Conservation (phyloP, 192 early-diverging fungal species). For the Phlyctochytrium arcticum region DNA sequence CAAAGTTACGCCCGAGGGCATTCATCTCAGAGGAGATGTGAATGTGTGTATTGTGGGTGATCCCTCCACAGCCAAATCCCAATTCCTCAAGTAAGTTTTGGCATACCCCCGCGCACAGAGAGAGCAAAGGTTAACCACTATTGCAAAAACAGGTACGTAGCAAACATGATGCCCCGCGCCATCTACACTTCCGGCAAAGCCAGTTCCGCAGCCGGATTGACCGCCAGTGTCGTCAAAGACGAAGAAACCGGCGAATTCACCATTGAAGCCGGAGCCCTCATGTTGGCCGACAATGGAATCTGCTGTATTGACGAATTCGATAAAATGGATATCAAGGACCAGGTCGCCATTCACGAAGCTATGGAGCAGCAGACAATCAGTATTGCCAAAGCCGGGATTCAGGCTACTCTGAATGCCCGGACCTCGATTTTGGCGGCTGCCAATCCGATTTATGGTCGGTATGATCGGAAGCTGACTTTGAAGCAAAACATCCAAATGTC, state of each 20-base stretch:
- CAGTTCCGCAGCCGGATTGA: constrained; percentile 92
- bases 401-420: constrained; percentile 90
- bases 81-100: constrained; percentile 77
- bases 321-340: constrained; percentile 95
- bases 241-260: constrained; percentile 98
- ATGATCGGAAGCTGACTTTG: constrained; percentile 91
- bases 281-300: constrained; percentile 98
- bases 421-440: constrained; percentile 95
- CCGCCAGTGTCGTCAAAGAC: constrained; percentile 91
- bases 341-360: constrained; percentile 99
- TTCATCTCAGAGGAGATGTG: constrained; percentile 93
- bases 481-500: constrained; percentile 97
- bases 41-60: constrained; percentile 98
- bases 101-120: background rate
- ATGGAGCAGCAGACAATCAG: constrained; percentile 99
- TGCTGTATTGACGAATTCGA: constrained; percentile 99
- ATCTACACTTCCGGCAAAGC: constrained; percentile 97
- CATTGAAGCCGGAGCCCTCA: constrained; percentile 94
- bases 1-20: constrained; percentile 87
- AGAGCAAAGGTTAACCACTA: background rate
- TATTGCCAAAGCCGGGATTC: constrained; percentile 95
- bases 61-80: constrained; percentile 91
- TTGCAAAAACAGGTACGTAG: constrained; percentile 68
- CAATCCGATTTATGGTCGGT: constrained; percentile 92
- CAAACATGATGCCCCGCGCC: constrained; percentile 83